Conservation (phyloP, 2,329 filamentous ascomycete genomes). For the Sclerotinia spermophila region DNA sequence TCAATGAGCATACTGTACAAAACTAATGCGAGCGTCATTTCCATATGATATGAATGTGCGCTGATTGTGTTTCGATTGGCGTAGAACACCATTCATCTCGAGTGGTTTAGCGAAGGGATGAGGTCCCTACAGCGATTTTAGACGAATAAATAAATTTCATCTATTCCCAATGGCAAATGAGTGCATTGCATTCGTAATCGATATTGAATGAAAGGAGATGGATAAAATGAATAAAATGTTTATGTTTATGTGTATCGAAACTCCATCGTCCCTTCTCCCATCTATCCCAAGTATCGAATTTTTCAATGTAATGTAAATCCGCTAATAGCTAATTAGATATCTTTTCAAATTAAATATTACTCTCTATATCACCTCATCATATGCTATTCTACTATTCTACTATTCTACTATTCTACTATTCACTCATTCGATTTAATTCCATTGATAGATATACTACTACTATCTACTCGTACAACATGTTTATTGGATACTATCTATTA, state of each 20-base stretch:
- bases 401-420: too few species aligned
- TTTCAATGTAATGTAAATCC: too few species aligned
- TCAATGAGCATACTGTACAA: slow-evolving; percentile 10
- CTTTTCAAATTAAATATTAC: not conserved
- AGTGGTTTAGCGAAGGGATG: slow-evolving; percentile 2
- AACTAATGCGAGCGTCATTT: not conserved
- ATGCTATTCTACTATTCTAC: too few species aligned
- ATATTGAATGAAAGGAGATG: not conserved
- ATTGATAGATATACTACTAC: too few species aligned
- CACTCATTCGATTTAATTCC: too few species aligned
- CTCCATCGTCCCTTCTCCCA: not conserved
- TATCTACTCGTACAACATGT: too few species aligned
- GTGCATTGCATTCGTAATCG: not conserved
- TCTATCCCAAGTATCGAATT: not conserved
- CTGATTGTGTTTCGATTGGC: not conserved
- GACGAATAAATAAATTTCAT: not conserved
- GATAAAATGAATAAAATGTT: not conserved
- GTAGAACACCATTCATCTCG: not conserved
- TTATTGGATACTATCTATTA: too few species aligned
- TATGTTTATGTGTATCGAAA: not conserved
- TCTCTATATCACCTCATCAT: not conserved
- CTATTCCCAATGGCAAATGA: not conserved
- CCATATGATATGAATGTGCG: not conserved
- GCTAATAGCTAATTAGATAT: not conserved
- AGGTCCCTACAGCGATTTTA: not conserved